phyloP scores from a whole-genome alignment of 169 alveolate species.

The Blepharisma undulans region DNA sequence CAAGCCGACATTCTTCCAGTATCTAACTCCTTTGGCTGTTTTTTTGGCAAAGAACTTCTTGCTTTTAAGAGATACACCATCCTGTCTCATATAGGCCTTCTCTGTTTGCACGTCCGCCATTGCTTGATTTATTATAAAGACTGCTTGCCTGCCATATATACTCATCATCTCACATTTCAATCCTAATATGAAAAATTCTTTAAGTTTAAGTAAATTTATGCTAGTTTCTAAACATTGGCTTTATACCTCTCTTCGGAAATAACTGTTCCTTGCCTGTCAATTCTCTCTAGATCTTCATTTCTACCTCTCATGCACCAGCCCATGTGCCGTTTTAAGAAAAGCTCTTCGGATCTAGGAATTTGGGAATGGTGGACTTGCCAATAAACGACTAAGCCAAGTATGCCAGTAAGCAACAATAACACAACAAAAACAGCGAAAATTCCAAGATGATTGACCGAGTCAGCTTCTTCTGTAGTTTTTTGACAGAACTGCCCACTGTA shows the following conservation, averaged over 20 bases:
- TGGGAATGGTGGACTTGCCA: not conserved
- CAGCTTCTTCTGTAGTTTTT: not conserved
- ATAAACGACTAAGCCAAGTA: not conserved
- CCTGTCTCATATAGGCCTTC: slow-evolving; percentile 91
- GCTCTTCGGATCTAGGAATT: not conserved
- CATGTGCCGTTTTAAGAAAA: not conserved
- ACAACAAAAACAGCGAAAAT: not conserved
- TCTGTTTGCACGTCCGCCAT: slow-evolving; percentile 78
- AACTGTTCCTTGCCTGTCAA: not conserved
- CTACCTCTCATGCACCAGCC: not conserved
- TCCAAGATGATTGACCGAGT: not conserved
- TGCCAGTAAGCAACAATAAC: not conserved
- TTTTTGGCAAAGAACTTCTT: slow-evolving; percentile 85
- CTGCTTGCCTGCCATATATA: not conserved
- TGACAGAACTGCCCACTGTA: not conserved
- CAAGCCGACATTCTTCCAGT: slow-evolving; percentile 96
- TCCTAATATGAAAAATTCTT: not conserved
- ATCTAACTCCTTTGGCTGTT: slow-evolving; percentile 87
- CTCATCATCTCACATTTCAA: not conserved
- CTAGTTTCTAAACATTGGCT: not conserved
- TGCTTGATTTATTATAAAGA: slow-evolving; percentile 30
- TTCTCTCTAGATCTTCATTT: not conserved
- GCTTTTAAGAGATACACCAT: slow-evolving; percentile 85
- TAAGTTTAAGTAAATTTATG: not conserved
- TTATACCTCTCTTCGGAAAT: not conserved